Evolutionary conservation across 768 basidiomycete species (phyloP).

Genomic region (Tylopilus vinaceipallidus): DNA sequence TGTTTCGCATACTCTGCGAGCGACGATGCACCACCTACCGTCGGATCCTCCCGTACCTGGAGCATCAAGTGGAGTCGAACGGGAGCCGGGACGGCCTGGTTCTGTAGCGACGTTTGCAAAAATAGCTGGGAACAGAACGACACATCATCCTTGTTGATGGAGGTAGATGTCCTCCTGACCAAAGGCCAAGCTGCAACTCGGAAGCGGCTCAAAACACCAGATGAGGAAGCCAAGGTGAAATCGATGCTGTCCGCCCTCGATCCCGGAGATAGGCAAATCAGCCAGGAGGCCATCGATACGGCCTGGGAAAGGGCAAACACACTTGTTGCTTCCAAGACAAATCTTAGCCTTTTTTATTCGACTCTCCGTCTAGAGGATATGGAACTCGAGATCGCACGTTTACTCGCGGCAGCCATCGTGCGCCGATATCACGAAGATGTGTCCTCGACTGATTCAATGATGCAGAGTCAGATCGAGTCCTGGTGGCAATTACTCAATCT

Average conservation of each 20-base stretch:
- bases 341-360: conserved; percentile 24
- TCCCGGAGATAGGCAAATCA: conserved; percentile 25
- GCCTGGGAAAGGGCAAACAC: conserved; percentile 46
- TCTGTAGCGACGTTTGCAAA: conserved; percentile 53
- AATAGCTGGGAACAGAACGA: conserved; percentile 41
- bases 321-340: conserved; percentile 21
- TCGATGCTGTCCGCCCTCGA: conserved; percentile 14
- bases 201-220: conserved; percentile 26
- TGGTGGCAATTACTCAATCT: conserved; percentile 55
- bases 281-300: conserved; percentile 39
- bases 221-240: conserved; percentile 23
- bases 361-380: conserved; percentile 43
- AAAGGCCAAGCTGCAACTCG: conserved; percentile 31
- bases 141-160: conserved; percentile 30
- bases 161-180: conserved; percentile 36
- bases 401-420: conserved; percentile 50
- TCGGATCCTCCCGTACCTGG: conserved; percentile 40
- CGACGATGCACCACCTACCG: conserved; percentile 18
- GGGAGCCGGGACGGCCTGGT: conserved; percentile 47
- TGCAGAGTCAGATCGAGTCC: conserved; percentile 1
- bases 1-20: conserved; percentile 58
- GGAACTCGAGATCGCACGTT: conserved; percentile 59
- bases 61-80: conserved; percentile 34
- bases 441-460: conserved; percentile 8
- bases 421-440: conserved; percentile 35